phyloP scores from a whole-genome alignment of 2,329 filamentous ascomycete genomes.

The Pezicula radicicola region DNA sequence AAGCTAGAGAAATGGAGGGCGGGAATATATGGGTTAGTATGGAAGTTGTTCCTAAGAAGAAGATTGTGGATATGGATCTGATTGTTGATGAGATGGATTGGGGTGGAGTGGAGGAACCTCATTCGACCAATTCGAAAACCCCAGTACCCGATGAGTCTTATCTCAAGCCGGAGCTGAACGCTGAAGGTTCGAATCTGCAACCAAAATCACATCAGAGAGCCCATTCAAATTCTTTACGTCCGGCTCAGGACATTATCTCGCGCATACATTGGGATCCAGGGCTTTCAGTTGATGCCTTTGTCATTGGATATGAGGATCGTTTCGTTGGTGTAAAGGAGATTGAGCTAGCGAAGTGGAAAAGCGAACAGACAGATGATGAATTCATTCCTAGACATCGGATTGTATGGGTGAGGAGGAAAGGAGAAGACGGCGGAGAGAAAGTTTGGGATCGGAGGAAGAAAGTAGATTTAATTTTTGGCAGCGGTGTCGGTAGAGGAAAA shows the following conservation, averaged over 20 bases:
- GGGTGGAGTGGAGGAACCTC: not conserved
- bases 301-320: constrained; percentile 61
- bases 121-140: not conserved
- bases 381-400: constrained; percentile 65
- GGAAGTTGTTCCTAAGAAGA: constrained; percentile 7
- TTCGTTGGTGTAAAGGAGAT: constrained; percentile 54
- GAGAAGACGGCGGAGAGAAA: constrained; percentile 41
- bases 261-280: constrained; percentile 57
- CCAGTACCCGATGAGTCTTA: not conserved
- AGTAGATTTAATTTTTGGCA: constrained; percentile 55
- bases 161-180: not conserved
- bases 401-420: constrained; percentile 54
- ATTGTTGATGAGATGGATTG: constrained; percentile 8
- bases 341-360: constrained; percentile 53
- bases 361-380: constrained; percentile 61
- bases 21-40: constrained; percentile 6
- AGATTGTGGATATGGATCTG: constrained; percentile 5
- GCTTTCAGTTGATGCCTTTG: constrained; percentile 48
- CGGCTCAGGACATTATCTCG: constrained; percentile 56
- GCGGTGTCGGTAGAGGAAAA: constrained; percentile 30
- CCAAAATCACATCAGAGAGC: not conserved
- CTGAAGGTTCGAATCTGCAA: not conserved
- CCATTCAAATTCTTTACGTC: constrained; percentile 37
- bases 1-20: constrained; percentile 7
- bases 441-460: constrained; percentile 57